A percentile compares a stretch with the other conserved stretches of the same genome.
Conservation (phyloP, 371 early-diverging fungal species). For the Mucor plumbeus region DNA sequence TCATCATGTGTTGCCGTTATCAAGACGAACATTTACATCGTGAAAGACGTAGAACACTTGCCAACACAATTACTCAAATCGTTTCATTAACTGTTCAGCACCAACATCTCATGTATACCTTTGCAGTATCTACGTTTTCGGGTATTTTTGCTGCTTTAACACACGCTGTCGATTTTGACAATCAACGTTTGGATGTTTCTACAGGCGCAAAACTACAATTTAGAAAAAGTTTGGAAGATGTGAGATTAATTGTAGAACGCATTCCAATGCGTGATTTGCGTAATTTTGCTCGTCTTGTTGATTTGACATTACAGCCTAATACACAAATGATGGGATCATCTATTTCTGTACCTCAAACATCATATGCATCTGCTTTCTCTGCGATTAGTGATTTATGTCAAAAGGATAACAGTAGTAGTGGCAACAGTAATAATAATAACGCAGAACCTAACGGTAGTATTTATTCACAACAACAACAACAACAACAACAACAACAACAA, state of each 20-base stretch:
- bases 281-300: constrained; percentile 41
- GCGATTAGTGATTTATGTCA: constrained; percentile 37
- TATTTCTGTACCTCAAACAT: background rate
- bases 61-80: constrained; percentile 49
- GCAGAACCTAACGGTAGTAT: constrained; percentile 12
- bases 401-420: constrained; percentile 13
- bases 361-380: constrained; percentile 32
- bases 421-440: background rate
- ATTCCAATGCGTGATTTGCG: constrained; percentile 38
- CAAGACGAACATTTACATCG: constrained; percentile 47
- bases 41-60: constrained; percentile 40
- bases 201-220: constrained; percentile 47
- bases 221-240: constrained; percentile 41
- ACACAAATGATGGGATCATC: constrained; percentile 11
- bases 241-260: constrained; percentile 34
- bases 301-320: constrained; percentile 40
- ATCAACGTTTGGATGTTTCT: constrained; percentile 36
- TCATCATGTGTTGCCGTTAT: constrained; percentile 48
- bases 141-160: constrained; percentile 52
- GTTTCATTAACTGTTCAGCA: constrained; percentile 44
- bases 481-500: no score
- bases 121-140: constrained; percentile 42
- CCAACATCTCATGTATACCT: constrained; percentile 44
- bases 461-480: constrained; percentile 14
- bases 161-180: constrained; percentile 48